Evolutionary conservation across 305 asterid species (phyloP).

Genomic region (Euphrasia arctica): DNA sequence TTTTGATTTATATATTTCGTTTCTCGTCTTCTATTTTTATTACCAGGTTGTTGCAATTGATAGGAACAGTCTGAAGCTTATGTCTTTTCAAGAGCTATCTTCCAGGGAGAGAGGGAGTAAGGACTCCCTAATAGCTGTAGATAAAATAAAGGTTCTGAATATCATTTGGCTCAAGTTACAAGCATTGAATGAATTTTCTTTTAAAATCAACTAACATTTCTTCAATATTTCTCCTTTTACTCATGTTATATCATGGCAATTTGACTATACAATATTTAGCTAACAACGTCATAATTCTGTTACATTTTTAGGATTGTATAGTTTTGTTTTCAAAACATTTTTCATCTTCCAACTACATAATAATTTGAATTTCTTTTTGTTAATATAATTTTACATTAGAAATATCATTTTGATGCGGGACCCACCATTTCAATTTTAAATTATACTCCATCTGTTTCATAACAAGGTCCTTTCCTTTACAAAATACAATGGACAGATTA

Average conservation of each 20-base stretch:
- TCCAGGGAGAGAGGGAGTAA: conserved; percentile 92
- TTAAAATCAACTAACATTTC: conserved; percentile 18
- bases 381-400: no score
- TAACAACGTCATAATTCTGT: neutral
- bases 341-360: no score
- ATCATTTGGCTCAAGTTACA: conserved; percentile 20
- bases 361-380: no score
- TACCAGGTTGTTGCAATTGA: conserved; percentile 87
- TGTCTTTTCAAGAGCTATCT: conserved; percentile 92
- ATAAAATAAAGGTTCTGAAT: conserved; percentile 67
- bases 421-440: no score
- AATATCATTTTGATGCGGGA: no score
- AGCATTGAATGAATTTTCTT: conserved; percentile 9
- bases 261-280: conserved; percentile 3
- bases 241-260: conserved; percentile 6
- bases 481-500: no score
- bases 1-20: neutral
- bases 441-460: no score
- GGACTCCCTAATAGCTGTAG: conserved; percentile 59
- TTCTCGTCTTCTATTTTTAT: conserved; percentile 1
- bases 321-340: no score
- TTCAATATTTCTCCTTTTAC: neutral
- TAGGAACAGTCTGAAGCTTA: conserved; percentile 65
- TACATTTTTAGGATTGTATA: neutral
- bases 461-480: no score